These are phyloP conservation scores for Boletus reticuloceps DNA, from an alignment of 768 basidiomycete genomes.

Conservation along the genomic window DNA sequence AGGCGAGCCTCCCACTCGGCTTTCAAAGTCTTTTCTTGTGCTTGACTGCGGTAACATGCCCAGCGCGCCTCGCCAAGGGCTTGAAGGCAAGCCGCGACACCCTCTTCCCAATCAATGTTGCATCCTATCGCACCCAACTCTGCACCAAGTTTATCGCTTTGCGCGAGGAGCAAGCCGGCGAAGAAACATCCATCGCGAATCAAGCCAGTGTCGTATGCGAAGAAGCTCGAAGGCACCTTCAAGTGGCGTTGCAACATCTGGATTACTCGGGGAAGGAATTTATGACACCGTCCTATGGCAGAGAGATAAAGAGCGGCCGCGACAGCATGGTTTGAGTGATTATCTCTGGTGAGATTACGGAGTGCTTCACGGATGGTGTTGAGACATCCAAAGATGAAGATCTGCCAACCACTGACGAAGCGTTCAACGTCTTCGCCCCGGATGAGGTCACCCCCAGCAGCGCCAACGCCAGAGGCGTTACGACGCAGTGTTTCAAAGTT, in stretches of 20 bases:
- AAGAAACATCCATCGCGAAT: slow-evolving; percentile 91
- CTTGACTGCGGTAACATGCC: slow-evolving; percentile 73
- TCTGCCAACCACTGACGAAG: slow-evolving; percentile 87
- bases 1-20: slow-evolving; percentile 43
- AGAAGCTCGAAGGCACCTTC: slow-evolving; percentile 47
- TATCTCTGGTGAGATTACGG: slow-evolving; percentile 40
- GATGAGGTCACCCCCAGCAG: slow-evolving; percentile 32
- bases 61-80: slow-evolving; percentile 84
- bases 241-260: slow-evolving; percentile 52
- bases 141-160: slow-evolving; percentile 38
- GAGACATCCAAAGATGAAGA: slow-evolving; percentile 89
- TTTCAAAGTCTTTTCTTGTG: slow-evolving; percentile 61
- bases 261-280: slow-evolving; percentile 49
- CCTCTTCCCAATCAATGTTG: slow-evolving; percentile 32
- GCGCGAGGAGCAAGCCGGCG: slow-evolving; percentile 74
- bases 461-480: slow-evolving; percentile 41
- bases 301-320: slow-evolving; percentile 45
- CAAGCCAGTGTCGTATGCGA: slow-evolving; percentile 82
- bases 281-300: slow-evolving; percentile 47
- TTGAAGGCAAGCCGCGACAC: slow-evolving; percentile 53
- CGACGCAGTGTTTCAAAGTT: slow-evolving; percentile 70
- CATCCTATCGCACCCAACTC: slow-evolving; percentile 22
- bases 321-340: slow-evolving; percentile 42
- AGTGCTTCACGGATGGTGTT: slow-evolving; percentile 86
- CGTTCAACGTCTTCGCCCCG: slow-evolving; percentile 55